These are phyloP conservation scores for Nepenthes alata DNA, from an alignment of 179 eudicot species.

Conservation along the genomic window DNA sequence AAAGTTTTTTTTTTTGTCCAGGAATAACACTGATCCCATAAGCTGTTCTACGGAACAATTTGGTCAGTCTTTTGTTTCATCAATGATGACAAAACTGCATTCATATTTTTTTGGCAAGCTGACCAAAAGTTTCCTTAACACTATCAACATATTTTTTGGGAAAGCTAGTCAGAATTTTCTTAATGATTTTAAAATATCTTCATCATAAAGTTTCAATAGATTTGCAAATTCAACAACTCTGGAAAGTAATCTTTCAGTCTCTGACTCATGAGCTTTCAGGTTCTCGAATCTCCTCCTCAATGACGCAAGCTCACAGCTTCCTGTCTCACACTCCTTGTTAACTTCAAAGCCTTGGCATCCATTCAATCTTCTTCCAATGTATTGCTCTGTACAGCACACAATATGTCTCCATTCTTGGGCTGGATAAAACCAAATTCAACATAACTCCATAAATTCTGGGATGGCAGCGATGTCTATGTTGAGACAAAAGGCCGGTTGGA, in stretches of 20 bases:
- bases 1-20: neutral
- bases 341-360: conserved; percentile 10
- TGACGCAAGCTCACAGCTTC: conserved; percentile 5
- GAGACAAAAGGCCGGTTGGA: neutral
- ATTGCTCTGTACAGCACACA: neutral
- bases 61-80: conserved; percentile 7
- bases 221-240: conserved; percentile 8
- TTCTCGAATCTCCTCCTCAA: conserved; percentile 12
- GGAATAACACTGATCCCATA: neutral
- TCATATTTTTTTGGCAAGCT: conserved; percentile 3
- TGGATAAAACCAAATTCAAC: conserved; percentile 4
- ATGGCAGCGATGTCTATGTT: conserved; percentile 4
- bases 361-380: neutral
- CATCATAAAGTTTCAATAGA: conserved; percentile 10
- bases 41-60: neutral
- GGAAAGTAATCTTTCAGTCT: conserved; percentile 2
- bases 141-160: neutral
- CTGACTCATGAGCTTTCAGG: conserved; percentile 6
- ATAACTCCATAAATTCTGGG: neutral
- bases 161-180: conserved; percentile 6
- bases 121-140: neutral
- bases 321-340: neutral
- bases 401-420: neutral
- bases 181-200: conserved; percentile 7
- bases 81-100: conserved; percentile 1